phyloP scores from a whole-genome alignment of 1,284 basidiomycete species.

The Agaricales sp. region DNA sequence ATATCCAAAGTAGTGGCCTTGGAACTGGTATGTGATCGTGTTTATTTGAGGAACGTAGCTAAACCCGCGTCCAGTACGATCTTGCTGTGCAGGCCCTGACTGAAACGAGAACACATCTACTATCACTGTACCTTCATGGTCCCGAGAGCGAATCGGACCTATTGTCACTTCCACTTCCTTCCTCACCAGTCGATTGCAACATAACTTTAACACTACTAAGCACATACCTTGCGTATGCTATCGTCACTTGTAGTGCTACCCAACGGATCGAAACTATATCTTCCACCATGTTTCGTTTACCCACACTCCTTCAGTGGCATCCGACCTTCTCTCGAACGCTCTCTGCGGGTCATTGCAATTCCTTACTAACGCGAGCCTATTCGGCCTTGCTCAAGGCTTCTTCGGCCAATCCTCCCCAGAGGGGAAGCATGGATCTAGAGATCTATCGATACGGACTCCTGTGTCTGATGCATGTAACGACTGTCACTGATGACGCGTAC shows the following conservation, averaged over 20 bases:
- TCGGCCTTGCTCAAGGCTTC: conserved; percentile 38
- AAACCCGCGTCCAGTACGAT: conserved; percentile 31
- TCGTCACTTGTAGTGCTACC: conserved; percentile 19
- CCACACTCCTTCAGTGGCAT: conserved; percentile 45
- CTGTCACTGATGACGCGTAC: conserved; percentile 29
- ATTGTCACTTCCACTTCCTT: neutral
- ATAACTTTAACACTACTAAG: neutral
- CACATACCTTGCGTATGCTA: neutral
- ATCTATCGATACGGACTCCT: conserved; percentile 38
- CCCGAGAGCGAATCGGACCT: neutral
- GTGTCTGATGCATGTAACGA: conserved; percentile 32
- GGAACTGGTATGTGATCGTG: conserved; percentile 43
- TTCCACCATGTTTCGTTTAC: conserved; percentile 10
- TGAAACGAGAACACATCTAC: conserved; percentile 36
- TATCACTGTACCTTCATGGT: conserved; percentile 24
- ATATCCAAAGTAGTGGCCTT: conserved; percentile 52
- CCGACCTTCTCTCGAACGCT: conserved; percentile 27
- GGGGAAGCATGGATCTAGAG: conserved; percentile 18
- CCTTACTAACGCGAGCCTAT: conserved; percentile 48
- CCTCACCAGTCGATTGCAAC: conserved; percentile 8
- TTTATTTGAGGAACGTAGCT: conserved; percentile 6
- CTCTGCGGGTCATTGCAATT: conserved; percentile 43
- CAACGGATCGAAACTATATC: neutral
- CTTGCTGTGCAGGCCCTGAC: conserved; percentile 24
- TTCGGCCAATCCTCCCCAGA: conserved; percentile 15